A percentile compares a stretch with the other conserved stretches of the same genome.
These are phyloP conservation scores for Chrysoporthe austroafricana DNA, from an alignment of 2,329 filamentous ascomycete species.

Conservation along the genomic window DNA sequence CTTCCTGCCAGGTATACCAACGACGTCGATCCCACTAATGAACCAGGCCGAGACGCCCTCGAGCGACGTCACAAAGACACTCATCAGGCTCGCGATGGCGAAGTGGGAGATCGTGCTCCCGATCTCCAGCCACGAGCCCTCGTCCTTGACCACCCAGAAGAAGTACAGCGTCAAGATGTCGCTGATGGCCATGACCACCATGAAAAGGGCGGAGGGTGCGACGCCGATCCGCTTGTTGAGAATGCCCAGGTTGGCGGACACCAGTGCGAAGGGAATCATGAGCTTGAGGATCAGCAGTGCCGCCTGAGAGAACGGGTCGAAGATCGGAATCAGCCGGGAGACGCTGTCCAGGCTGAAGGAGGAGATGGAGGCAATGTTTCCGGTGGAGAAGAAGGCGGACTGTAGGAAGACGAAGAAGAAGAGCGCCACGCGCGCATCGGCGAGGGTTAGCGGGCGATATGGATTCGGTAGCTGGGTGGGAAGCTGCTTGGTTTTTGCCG, in stretches of 20 bases:
- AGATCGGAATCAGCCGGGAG: slow-evolving; percentile 82
- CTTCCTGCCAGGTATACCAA: slow-evolving; percentile 14
- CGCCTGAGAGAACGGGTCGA: slow-evolving; percentile 90
- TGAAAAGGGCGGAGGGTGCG: slow-evolving; percentile 87
- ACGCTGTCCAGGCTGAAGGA: slow-evolving; percentile 94
- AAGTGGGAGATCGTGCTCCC: slow-evolving; percentile 97
- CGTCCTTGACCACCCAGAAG: slow-evolving; percentile 96
- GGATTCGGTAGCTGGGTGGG: slow-evolving; percentile 31
- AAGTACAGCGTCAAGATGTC: slow-evolving; percentile 94
- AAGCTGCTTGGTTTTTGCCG: slow-evolving; percentile 20
- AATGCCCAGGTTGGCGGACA: slow-evolving; percentile 93
- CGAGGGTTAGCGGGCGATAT: slow-evolving; percentile 71
- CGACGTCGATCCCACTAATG: slow-evolving; percentile 71
- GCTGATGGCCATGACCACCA: slow-evolving; percentile 88
- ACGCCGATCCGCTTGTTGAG: slow-evolving; percentile 84
- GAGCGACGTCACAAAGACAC: slow-evolving; percentile 86
- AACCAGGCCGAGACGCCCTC: slow-evolving; percentile 86
- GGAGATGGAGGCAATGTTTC: slow-evolving; percentile 92
- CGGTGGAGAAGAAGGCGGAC: slow-evolving; percentile 95
- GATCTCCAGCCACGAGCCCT: slow-evolving; percentile 97
- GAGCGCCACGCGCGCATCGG: slow-evolving; percentile 85
- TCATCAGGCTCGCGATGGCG: slow-evolving; percentile 84
- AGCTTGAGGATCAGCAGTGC: slow-evolving; percentile 87
- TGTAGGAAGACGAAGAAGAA: slow-evolving; percentile 97
- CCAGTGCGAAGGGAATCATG: slow-evolving; percentile 88